Evolutionary conservation across 2,329 filamentous ascomycete genomes (phyloP), one percentile per base, ranked within the genome.

Genomic region (Thyridium curvatum): DNA sequence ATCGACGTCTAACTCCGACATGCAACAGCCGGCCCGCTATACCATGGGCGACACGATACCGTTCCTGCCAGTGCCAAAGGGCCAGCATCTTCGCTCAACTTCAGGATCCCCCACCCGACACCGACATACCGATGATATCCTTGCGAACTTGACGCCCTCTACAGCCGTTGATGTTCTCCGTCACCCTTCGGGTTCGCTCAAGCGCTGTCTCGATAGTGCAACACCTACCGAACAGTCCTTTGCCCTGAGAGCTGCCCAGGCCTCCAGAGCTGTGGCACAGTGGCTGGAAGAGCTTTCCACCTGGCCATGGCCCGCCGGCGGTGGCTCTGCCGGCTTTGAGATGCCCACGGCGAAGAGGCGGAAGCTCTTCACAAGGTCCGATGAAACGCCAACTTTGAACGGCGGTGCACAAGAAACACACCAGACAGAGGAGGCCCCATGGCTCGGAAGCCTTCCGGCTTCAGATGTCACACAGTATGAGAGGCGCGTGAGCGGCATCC

Each of bases 241-340:
- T 58, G 84, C 82, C 32, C 69, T 82, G 51, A 74, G 78, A 45
- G 81, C 84, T 32, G 85, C 85, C 32, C 60, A 80, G 44, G 81
- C 84, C 13, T 84, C 84, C 12, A 77, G 82, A 50, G 79, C 76
- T 46, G 77, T 93, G 45, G 74, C 82, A 58, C 72, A 77, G 52
- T 93, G 86, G 86, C 69, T 85, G 18, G 68, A 77, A n/a, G 86
- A 93, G 64, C 68, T 93, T 30, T 63, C 66, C 33, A 55, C 62
- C 33, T 80, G 77, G 79, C 59, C 65, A 2, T 80, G 79, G 79
- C 71, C 77, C 2, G 52, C 62, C 2, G 44, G 41, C 2, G 61
- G 60, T 12, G 69, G 69, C 30, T 67, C 73, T 3, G 57, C 64
- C 1, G 79, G 78, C 8, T 83, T 82, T 43, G 68, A 75, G 50